A percentile compares a stretch with the other conserved stretches of the same genome.
Evolutionary conservation across 768 basidiomycete genomes (phyloP).

Genomic region (Boletus reticuloceps): DNA sequence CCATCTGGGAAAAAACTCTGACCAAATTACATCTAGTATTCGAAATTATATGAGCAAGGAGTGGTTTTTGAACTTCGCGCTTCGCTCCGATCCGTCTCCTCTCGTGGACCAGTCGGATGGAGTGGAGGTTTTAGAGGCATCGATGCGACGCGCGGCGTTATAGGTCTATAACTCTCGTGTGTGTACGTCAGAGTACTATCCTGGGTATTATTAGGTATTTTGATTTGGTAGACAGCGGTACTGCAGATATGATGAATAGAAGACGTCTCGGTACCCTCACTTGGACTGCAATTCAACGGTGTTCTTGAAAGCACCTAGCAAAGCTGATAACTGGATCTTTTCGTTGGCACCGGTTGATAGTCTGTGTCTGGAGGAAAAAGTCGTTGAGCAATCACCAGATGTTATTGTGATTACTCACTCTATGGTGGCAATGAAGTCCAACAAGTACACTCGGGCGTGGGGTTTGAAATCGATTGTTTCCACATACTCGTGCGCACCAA

Average conservation of each 20-base stretch:
- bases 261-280: conserved; percentile 4
- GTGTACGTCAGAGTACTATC: not conserved
- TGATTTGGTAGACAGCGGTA: not conserved
- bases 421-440: conserved; percentile 92
- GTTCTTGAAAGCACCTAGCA: conserved; percentile 92
- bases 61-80: conserved; percentile 79
- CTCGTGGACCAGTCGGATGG: conserved; percentile 21
- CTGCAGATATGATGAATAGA: not conserved
- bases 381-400: not conserved
- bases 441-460: conserved; percentile 82
- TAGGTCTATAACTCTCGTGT: not conserved
- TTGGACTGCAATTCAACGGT: conserved; percentile 75
- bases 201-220: not conserved
- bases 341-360: conserved; percentile 91
- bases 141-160: conserved; percentile 5
- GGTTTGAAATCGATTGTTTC: conserved; percentile 84
- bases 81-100: conserved; percentile 52
- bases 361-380: conserved; percentile 61
- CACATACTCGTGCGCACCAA: conserved; percentile 88
- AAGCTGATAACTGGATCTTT: conserved; percentile 89
- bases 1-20: not conserved
- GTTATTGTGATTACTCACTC: conserved; percentile 59
- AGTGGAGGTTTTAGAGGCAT: not conserved
- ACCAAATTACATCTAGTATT: conserved; percentile 46
- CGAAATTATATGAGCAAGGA: conserved; percentile 94